Conservation (phyloP, 176 grass and related monocot genomes). For the Dendrocalamus sinicus region DNA sequence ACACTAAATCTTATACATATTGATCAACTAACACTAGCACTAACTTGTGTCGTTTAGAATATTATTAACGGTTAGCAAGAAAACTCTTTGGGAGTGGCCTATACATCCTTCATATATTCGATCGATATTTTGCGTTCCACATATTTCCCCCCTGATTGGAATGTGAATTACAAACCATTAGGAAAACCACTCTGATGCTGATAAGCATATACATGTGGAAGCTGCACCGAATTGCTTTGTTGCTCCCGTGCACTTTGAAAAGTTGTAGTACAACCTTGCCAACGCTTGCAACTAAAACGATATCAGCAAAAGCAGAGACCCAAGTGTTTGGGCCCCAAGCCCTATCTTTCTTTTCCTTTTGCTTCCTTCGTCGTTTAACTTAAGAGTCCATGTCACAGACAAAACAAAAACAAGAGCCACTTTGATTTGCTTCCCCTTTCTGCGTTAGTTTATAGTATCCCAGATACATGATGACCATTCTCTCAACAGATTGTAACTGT, state of each 20-base stretch:
- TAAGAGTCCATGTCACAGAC: slow-evolving; percentile 31
- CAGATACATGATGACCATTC: background rate
- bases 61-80: slow-evolving; percentile 12
- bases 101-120: slow-evolving; percentile 10
- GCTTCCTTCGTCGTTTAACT: background rate
- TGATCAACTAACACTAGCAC: slow-evolving; percentile 41
- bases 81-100: slow-evolving; percentile 34
- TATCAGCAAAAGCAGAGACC: slow-evolving; percentile 42
- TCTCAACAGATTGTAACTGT: slow-evolving; percentile 17
- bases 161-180: slow-evolving; percentile 50
- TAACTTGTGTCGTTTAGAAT: slow-evolving; percentile 30
- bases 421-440: slow-evolving; percentile 38
- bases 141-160: slow-evolving; percentile 29
- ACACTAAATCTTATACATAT: background rate
- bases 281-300: slow-evolving; percentile 45
- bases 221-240: slow-evolving; percentile 52
- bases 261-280: slow-evolving; percentile 46
- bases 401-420: slow-evolving; percentile 33
- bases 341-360: slow-evolving; percentile 1
- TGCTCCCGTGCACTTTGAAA: slow-evolving; percentile 38
- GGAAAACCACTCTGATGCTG: slow-evolving; percentile 25
- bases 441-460: slow-evolving; percentile 20
- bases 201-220: slow-evolving; percentile 55
- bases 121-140: slow-evolving; percentile 17
- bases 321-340: slow-evolving; percentile 55